Conservation (phyloP, 176 grass and related monocot genomes). For the Triticum dicoccoides region DNA sequence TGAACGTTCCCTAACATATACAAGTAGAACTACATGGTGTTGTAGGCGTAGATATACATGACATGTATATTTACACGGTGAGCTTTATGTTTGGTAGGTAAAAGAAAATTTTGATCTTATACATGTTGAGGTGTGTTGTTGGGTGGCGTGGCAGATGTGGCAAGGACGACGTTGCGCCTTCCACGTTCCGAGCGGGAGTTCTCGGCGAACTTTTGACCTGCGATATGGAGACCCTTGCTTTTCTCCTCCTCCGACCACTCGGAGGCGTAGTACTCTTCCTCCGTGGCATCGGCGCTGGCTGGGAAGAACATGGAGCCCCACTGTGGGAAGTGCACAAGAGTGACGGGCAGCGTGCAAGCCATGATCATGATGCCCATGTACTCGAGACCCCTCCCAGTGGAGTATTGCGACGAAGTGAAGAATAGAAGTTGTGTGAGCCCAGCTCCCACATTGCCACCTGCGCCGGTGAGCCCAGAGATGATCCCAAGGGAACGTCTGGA, state of each 20-base stretch:
- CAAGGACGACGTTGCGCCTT: constrained; percentile 20
- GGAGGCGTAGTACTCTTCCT: constrained; percentile 57
- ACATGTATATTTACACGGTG: background rate
- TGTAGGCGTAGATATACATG: background rate
- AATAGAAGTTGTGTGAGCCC: constrained; percentile 83
- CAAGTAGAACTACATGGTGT: background rate
- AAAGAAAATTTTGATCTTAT: background rate
- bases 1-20: background rate
- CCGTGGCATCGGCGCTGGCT: constrained; percentile 13
- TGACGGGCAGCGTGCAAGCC: constrained; percentile 53
- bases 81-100: background rate
- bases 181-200: constrained; percentile 72
- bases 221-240: constrained; percentile 33
- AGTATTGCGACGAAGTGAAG: constrained; percentile 62
- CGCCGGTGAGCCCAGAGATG: constrained; percentile 77
- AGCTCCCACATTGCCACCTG: constrained; percentile 63
- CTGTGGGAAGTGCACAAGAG: constrained; percentile 72
- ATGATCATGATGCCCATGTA: constrained; percentile 93
- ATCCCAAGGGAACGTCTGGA: constrained; percentile 45
- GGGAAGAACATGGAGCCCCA: constrained; percentile 89
- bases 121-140: constrained; percentile 31
- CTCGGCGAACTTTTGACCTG: constrained; percentile 70
- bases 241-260: constrained; percentile 75
- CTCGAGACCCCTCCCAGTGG: constrained; percentile 39
- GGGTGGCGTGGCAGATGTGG: constrained; percentile 34